A percentile compares a stretch with the other conserved stretches of the same genome.
These are phyloP conservation scores for Colletotrichum scovillei DNA, from an alignment of 2,329 filamentous ascomycete species.

Conservation along the genomic window DNA sequence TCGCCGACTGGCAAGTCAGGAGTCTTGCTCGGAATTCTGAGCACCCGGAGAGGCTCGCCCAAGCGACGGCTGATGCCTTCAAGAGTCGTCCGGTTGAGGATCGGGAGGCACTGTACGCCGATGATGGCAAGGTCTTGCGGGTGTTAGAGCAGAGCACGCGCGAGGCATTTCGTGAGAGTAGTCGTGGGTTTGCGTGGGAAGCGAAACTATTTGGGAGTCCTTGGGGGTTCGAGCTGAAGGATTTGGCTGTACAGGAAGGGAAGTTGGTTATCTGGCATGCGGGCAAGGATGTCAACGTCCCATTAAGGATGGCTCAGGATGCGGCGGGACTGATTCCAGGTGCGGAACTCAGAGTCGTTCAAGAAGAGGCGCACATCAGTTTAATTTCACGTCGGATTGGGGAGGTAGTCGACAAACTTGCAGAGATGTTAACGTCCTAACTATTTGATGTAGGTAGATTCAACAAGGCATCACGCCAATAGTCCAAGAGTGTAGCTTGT, in stretches of 20 bases:
- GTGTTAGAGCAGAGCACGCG: neutral
- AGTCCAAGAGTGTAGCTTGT: no score
- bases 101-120: slow-evolving; percentile 39
- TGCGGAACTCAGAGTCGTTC: neutral
- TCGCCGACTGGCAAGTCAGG: slow-evolving; percentile 1
- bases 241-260: slow-evolving; percentile 5
- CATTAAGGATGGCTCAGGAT: neutral
- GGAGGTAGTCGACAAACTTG: neutral
- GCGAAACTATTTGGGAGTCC: slow-evolving; percentile 30
- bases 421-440: no score
- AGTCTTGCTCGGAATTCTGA: neutral
- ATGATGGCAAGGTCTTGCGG: neutral
- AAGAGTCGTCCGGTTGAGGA: slow-evolving; percentile 13
- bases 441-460: no score
- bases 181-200: neutral
- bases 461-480: no score
- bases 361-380: neutral
- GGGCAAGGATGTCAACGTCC: slow-evolving; percentile 22
- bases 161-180: neutral
- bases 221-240: slow-evolving; percentile 37
- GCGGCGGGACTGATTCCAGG: neutral
- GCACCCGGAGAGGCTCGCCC: neutral
- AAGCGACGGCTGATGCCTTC: slow-evolving; percentile 6
- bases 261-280: slow-evolving; percentile 25
- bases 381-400: neutral